Evolutionary conservation across 2,329 filamentous ascomycete species (phyloP), one percentile per base, ranked within the genome.

Genomic region (Cordyceps militaris): DNA sequence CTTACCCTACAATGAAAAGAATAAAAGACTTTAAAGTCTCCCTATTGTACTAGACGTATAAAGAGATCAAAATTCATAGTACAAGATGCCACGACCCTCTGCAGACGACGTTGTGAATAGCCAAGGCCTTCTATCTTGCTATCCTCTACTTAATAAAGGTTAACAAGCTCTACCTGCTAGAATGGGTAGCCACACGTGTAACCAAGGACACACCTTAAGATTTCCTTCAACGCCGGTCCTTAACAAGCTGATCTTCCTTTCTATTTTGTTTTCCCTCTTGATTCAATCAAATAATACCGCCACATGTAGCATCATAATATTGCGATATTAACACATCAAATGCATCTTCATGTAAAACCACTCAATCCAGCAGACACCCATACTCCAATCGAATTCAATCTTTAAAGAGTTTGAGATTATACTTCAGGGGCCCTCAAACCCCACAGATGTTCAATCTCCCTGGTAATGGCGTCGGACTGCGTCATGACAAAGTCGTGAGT

Each of bases 401-500:
- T 34, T 16, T 16, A 40, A 21, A 40, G 16, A 13, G 34, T n/a
- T 13, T 51, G 9, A 24, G 8, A 30, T n/a, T 32, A 28, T 23
- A 1, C n/a, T 7, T 10, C 10, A 13, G 53, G 53, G 11, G 32
- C 6, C 34, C 23, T 40, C 11, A 56, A 38, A 3, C 64, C 71
- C 79, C 79, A 84, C 58, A 80, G 76, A 30, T 70, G 67, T 57
- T 78, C 76, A 10, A 85, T 70, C 57, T 73, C 73, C 43, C 68
- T 64, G 59, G 83, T 63, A 11, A 80, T 76, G 36, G 71, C 66
- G 7, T 68, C 64, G 0, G 73, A 66, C 59, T 79, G 75, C n/a
- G 81, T 82, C 72, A 85, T 84, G 16, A 83, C 81, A 63, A 86
- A 85, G 61, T 86, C 82, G 63, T 86, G 83, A 1, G 76, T 78